A percentile compares a stretch with the other conserved stretches of the same genome.
phyloP scores from a whole-genome alignment of 192 early-diverging fungal species.

The Allomyces macrogynus region DNA sequence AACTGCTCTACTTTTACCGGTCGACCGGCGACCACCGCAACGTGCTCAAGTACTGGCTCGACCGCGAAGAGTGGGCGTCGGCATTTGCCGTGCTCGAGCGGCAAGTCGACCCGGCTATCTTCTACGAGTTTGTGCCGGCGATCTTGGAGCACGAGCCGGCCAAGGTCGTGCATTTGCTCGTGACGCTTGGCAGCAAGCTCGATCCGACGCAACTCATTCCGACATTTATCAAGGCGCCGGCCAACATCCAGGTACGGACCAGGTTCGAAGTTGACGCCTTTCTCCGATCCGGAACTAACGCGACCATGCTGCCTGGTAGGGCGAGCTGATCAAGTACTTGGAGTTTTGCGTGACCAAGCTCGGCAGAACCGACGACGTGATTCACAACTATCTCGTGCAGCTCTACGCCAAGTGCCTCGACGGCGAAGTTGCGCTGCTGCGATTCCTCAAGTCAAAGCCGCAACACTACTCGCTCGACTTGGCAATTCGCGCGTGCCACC shows the following conservation, averaged over 20 bases:
- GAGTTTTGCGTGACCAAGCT: slow-evolving; percentile 56
- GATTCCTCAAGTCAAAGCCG: neutral
- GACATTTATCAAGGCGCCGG: slow-evolving; percentile 39
- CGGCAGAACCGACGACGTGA: slow-evolving; percentile 59
- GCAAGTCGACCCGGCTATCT: slow-evolving; percentile 58
- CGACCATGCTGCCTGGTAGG: slow-evolving; percentile 33
- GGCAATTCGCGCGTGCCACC: neutral
- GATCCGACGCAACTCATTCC: slow-evolving; percentile 72
- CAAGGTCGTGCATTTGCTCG: slow-evolving; percentile 61
- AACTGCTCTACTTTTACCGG: slow-evolving; percentile 62
- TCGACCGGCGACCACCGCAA: slow-evolving; percentile 71
- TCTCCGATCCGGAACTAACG: too few species aligned
- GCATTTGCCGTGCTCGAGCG: slow-evolving; percentile 60
- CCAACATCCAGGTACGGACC: too few species aligned
- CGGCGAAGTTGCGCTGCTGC: slow-evolving; percentile 17
- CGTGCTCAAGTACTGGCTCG: slow-evolving; percentile 66
- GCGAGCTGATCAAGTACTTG: slow-evolving; percentile 35
- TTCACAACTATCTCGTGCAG: slow-evolving; percentile 84
- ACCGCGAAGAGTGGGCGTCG: slow-evolving; percentile 47
- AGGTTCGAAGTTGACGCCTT: too few species aligned
- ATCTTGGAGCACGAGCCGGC: slow-evolving; percentile 70
- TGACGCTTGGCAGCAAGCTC: slow-evolving; percentile 65
- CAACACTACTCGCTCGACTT: neutral
- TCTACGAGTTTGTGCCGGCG: slow-evolving; percentile 70
- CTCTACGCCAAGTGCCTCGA: slow-evolving; percentile 48